Evolutionary conservation across 805 yeast genomes (phyloP).

Genomic region (Sugiyamaella mastotermitis): DNA sequence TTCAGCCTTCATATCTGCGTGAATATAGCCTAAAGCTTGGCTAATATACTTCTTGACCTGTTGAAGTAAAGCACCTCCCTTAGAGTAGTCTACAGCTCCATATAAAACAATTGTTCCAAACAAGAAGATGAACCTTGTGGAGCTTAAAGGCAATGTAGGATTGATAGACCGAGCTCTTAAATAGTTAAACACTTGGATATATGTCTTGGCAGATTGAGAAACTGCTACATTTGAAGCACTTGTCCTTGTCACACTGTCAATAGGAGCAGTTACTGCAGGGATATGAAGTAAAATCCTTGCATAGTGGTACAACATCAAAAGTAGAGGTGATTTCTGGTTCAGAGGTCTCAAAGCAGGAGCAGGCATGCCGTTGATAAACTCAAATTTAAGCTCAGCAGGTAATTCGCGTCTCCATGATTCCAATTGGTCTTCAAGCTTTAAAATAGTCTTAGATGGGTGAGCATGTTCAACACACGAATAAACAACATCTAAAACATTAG

Average conservation of each 20-base stretch:
- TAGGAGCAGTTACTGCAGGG: conserved; percentile 33
- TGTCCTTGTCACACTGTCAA: conserved; percentile 11
- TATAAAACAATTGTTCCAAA: conserved; percentile 27
- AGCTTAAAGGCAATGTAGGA: conserved; percentile 27
- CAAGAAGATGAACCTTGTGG: conserved; percentile 20
- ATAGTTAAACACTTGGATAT: conserved; percentile 26
- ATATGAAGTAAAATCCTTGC: conserved; percentile 59
- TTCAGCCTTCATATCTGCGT: conserved; percentile 18
- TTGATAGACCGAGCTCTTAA: conserved; percentile 21
- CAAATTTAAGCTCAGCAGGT: conserved; percentile 55
- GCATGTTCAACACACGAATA: conserved; percentile 20
- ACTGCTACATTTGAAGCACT: conserved; percentile 28
- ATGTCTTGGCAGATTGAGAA: conserved; percentile 29
- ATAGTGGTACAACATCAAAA: conserved; percentile 54
- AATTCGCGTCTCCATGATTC: conserved; percentile 76
- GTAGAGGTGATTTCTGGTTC: conserved; percentile 33
- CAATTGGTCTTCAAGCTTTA: conserved; percentile 52
- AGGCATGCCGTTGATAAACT: conserved; percentile 35
- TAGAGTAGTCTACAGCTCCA: conserved; percentile 74
- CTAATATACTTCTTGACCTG: conserved; percentile 55
- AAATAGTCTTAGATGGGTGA: conserved; percentile 21
- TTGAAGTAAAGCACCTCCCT: conserved; percentile 74
- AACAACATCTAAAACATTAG: conserved; percentile 58
- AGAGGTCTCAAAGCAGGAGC: conserved; percentile 20
- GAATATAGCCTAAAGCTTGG: conserved; percentile 19